Base-by-base conservation (phyloP, 2,329 filamentous ascomycete genomes). In the Paracoccidioides brasiliensis region DNA sequence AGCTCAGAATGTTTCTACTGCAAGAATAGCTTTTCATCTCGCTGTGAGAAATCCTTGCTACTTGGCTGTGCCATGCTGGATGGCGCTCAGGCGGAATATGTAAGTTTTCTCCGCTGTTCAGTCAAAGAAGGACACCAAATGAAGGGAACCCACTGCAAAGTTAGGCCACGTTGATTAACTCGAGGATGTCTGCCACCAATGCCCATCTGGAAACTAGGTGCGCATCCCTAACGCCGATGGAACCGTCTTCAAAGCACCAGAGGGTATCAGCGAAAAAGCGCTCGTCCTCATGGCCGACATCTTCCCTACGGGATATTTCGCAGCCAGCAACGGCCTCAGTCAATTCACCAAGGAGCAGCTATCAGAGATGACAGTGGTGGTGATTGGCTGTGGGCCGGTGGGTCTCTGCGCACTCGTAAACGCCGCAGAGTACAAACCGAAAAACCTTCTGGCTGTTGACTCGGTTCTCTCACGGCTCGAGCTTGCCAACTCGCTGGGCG, bases 281-380 rank as follows among this genome's bases (percentile, higher is more conserved):
- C 76, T 94, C 51, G 82, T 94, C 5, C 78, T 95, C 32, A 95
- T 95, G 90, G 89, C 88, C 14, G 90, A 95, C 66, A 94, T 95
- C 64, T 95, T 93, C 70, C 90, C 90, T 1, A 88, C 84, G 0
- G 73, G 90, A 6, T 95, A 82, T 72, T 95, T 90, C 63, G 90
- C 88, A 5, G 87, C 87, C 4, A 78, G 79, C 56, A 93, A 89
- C 64, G 90, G 83, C 5, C 85, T 95, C 69, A 80, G 80, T 56
- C 72, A 84, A 64, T 76, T 84, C 42, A 75, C 72, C 9, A 65
- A 66, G 12, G 77, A 82, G 58, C 76, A 83, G 55, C 79, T 84
- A 53, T 70, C 76, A 15, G 80, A 88, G 49, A 80, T 83, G 57
- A 87, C 84, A 0, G 83, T 89, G 0, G 86, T 94, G 1, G 74